phyloP scores from a whole-genome alignment of 805 yeast genomes.

The Clavispora phyllophila region DNA sequence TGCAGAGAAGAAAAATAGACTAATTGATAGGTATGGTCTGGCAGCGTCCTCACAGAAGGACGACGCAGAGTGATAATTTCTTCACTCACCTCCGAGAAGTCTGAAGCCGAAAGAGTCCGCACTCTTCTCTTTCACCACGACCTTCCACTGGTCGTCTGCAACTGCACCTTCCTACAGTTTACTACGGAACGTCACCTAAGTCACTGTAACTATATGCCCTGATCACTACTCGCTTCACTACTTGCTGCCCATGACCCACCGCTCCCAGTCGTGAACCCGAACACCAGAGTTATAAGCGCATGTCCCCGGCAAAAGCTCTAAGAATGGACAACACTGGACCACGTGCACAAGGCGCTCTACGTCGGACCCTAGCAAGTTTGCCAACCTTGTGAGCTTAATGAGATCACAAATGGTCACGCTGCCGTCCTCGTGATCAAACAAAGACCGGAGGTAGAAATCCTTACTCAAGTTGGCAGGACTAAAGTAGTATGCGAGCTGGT shows the following conservation, averaged over 20 bases:
- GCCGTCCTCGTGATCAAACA: constrained; percentile 15
- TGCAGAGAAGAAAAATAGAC: constrained; percentile 6
- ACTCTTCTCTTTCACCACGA: no score
- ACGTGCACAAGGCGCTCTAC: constrained; percentile 7
- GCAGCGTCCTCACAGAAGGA: neutral
- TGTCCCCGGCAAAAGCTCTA: constrained; percentile 12
- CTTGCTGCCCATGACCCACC: neutral
- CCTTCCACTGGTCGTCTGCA: no score
- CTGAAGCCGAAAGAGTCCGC: no score
- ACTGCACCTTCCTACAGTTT: no score
- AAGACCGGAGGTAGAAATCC: constrained; percentile 17
- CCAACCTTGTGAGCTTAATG: constrained; percentile 14
- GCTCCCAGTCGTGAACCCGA: neutral
- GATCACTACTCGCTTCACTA: no score
- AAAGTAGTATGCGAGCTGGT: constrained; percentile 20
- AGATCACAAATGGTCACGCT: constrained; percentile 12
- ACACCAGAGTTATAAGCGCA: neutral
- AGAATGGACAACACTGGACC: constrained; percentile 5
- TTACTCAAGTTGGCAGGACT: constrained; percentile 20
- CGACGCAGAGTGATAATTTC: no score
- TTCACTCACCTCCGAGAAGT: no score
- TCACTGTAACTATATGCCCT: no score
- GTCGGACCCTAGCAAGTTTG: constrained; percentile 13
- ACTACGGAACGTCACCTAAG: no score
- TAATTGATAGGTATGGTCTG: constrained; percentile 12